A percentile compares a stretch with the other conserved stretches of the same genome.
phyloP scores from a whole-genome alignment of 2,329 filamentous ascomycete genomes.

The Botryotinia convoluta region DNA sequence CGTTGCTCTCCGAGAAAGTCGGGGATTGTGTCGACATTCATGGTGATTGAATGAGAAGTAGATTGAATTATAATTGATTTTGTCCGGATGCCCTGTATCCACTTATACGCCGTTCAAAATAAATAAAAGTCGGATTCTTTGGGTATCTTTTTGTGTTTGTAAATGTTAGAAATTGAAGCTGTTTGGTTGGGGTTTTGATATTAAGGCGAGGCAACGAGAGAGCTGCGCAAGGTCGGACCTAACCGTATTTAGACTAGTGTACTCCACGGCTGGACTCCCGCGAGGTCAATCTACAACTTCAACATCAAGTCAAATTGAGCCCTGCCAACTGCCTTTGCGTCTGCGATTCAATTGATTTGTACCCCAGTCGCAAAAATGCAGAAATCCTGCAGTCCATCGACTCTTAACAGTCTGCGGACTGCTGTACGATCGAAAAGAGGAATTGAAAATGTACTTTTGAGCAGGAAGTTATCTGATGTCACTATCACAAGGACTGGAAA shows the following conservation, averaged over 20 bases:
- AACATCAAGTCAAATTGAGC: slow-evolving; percentile 23
- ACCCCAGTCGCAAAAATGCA: slow-evolving; percentile 38
- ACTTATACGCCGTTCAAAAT: background rate
- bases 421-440: slow-evolving; percentile 50
- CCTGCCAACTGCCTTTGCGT: slow-evolving; percentile 17
- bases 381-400: slow-evolving; percentile 42
- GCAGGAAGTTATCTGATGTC: slow-evolving; percentile 71
- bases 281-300: slow-evolving; percentile 22
- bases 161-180: slow-evolving; percentile 9
- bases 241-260: slow-evolving; percentile 14
- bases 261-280: slow-evolving; percentile 19
- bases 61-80: background rate
- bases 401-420: slow-evolving; percentile 57
- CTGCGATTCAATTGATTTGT: slow-evolving; percentile 29
- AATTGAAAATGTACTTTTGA: slow-evolving; percentile 45
- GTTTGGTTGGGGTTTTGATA: slow-evolving; percentile 20
- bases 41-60: slow-evolving; percentile 42
- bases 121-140: background rate
- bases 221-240: slow-evolving; percentile 20
- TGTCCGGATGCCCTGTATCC: background rate
- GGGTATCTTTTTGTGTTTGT: slow-evolving; percentile 17
- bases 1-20: slow-evolving; percentile 91
- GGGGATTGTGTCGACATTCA: slow-evolving; percentile 85
- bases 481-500: slow-evolving; percentile 94
- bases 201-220: slow-evolving; percentile 21